phyloP scores from a whole-genome alignment of 108 stramenopile species.

The Nitzschia sp. region DNA sequence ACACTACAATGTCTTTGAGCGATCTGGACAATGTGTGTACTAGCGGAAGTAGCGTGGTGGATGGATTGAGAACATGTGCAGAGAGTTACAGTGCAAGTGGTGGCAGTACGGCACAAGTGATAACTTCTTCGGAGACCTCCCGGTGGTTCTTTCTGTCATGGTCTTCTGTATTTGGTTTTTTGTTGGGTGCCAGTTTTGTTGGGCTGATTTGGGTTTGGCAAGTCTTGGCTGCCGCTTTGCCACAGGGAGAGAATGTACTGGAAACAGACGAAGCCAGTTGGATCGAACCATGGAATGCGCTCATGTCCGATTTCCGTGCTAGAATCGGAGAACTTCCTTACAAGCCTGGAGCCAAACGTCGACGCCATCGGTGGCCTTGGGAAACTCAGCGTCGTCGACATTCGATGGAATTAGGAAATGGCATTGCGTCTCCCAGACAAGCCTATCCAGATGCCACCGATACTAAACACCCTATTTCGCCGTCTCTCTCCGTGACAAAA shows the following conservation, averaged over 20 bases:
- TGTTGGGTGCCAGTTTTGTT: conserved; percentile 26
- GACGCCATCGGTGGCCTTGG: conserved; percentile 41
- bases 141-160: conserved; percentile 1
- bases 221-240: conserved; percentile 6
- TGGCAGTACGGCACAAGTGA: background rate
- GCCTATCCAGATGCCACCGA: background rate
- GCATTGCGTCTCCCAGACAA: background rate
- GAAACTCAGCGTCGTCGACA: conserved; percentile 19
- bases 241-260: conserved; percentile 6
- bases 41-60: too few relatives aligned
- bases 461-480: background rate
- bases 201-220: conserved; percentile 22
- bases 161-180: conserved; percentile 14
- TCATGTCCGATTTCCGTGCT: conserved; percentile 8
- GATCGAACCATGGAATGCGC: conserved; percentile 35
- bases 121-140: background rate
- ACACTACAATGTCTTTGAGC: too few relatives aligned
- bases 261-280: conserved; percentile 25
- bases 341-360: background rate
- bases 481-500: background rate
- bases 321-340: conserved; percentile 41
- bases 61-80: too few relatives aligned
- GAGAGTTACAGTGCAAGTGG: too few relatives aligned
- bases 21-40: too few relatives aligned
- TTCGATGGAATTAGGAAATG: background rate